phyloP scores from a whole-genome alignment of 164 flowering plant species.

The Chimonanthus salicifolius region DNA sequence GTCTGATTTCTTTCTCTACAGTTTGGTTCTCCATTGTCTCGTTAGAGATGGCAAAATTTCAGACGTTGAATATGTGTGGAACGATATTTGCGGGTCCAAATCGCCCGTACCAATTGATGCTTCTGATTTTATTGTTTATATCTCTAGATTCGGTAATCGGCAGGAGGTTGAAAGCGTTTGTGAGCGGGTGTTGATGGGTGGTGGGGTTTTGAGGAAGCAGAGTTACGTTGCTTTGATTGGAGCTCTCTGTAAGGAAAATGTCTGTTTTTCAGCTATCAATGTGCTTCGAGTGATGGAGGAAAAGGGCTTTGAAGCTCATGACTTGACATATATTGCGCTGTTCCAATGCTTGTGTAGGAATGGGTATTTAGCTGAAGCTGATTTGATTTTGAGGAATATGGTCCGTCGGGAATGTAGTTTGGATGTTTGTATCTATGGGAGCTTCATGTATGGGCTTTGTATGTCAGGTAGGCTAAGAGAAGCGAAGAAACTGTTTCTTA shows the following conservation, averaged over 20 bases:
- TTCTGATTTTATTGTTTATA: constrained; percentile 23
- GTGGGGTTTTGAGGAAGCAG: constrained; percentile 19
- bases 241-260: constrained; percentile 30
- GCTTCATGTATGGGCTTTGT: constrained; percentile 36
- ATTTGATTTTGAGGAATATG: constrained; percentile 31
- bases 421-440: constrained; percentile 37
- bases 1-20: constrained; percentile 23
- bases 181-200: constrained; percentile 26
- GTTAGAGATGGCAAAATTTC: constrained; percentile 23
- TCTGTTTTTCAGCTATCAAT: constrained; percentile 17
- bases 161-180: constrained; percentile 19
- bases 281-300: constrained; percentile 27
- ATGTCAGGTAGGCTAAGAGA: constrained; percentile 34
- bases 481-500: constrained; percentile 32
- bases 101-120: constrained; percentile 11
- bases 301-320: constrained; percentile 22
- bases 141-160: constrained; percentile 25
- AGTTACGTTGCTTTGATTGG: constrained; percentile 34
- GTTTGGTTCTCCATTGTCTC: constrained; percentile 28
- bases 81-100: constrained; percentile 22
- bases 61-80: constrained; percentile 31
- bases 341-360: constrained; percentile 36
- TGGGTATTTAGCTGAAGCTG: constrained; percentile 34
- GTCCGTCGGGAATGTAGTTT: constrained; percentile 15
- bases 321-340: constrained; percentile 24